Percentiles rank a stretch among this genome's conserved stretches.
These are phyloP conservation scores for Phytophthora litchii DNA, from an alignment of 352 stramenopile species.

Conservation along the genomic window DNA sequence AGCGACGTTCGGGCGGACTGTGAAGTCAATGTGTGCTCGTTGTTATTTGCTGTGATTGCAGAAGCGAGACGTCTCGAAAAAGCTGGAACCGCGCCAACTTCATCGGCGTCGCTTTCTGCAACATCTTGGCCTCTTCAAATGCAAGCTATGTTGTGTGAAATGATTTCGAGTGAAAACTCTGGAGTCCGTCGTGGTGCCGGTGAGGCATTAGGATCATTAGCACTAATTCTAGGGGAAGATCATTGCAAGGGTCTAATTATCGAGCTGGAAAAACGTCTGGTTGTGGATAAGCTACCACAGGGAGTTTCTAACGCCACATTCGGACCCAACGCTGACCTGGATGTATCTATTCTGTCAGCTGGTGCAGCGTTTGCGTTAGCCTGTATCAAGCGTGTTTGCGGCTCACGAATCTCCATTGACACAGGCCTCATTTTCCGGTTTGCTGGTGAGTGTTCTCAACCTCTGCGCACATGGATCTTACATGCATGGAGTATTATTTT, in stretches of 20 bases:
- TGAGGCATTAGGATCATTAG: slow-evolving; percentile 70
- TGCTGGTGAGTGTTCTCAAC: slow-evolving; percentile 68
- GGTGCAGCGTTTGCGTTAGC: slow-evolving; percentile 78
- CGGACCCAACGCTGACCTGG: slow-evolving; percentile 34
- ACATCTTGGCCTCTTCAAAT: slow-evolving; percentile 73
- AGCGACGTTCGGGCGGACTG: slow-evolving; percentile 64
- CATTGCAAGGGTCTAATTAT: slow-evolving; percentile 60
- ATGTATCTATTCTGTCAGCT: slow-evolving; percentile 58
- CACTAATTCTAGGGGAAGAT: slow-evolving; percentile 53
- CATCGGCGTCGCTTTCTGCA: slow-evolving; percentile 28
- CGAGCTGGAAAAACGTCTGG: slow-evolving; percentile 76
- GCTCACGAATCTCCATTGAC: slow-evolving; percentile 78
- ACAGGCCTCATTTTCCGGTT: slow-evolving; percentile 77
- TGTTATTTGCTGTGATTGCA: slow-evolving; percentile 71
- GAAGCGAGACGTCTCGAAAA: slow-evolving; percentile 51
- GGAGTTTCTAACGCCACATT: slow-evolving; percentile 34
- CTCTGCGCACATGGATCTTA: slow-evolving; percentile 84
- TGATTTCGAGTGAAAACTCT: slow-evolving; percentile 71
- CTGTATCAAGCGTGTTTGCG: slow-evolving; percentile 81
- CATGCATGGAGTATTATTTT: slow-evolving; percentile 87
- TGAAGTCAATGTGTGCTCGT: slow-evolving; percentile 79
- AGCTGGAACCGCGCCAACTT: slow-evolving; percentile 13
- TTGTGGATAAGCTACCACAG: slow-evolving; percentile 57
- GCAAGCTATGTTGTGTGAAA: slow-evolving; percentile 81
- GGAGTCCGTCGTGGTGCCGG: slow-evolving; percentile 74